phyloP scores from a whole-genome alignment of 345 rosid species.

The Boechera divaricarpa region DNA sequence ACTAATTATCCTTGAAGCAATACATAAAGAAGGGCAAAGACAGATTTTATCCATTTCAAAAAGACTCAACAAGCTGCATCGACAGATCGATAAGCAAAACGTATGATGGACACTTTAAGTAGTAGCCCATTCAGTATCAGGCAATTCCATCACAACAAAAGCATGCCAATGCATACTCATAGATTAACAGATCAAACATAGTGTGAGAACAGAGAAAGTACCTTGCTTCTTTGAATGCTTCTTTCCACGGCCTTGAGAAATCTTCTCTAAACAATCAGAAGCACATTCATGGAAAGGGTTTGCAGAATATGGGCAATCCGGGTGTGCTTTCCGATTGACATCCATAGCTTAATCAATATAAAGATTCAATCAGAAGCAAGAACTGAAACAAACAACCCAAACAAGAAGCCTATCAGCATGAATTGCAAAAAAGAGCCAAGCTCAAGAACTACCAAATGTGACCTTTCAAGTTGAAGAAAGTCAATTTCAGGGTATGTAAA shows the following conservation, averaged over 20 bases:
- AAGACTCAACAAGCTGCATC: not conserved
- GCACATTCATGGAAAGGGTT: constrained; percentile 49
- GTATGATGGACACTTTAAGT: not conserved
- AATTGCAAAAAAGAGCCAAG: constrained; percentile 16
- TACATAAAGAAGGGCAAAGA: not conserved
- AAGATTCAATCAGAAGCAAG: constrained; percentile 20
- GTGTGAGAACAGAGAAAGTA: constrained; percentile 9
- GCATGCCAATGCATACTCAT: not conserved
- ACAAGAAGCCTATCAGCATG: constrained; percentile 7
- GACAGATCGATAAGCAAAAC: not conserved
- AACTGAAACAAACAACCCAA: not conserved
- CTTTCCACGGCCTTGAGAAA: constrained; percentile 43
- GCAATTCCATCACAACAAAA: constrained; percentile 7
- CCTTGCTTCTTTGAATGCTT: constrained; percentile 47
- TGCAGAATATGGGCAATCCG: constrained; percentile 36
- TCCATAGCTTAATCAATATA: constrained; percentile 35
- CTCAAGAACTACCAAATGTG: constrained; percentile 26
- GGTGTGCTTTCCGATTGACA: constrained; percentile 37
- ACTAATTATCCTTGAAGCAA: not conserved
- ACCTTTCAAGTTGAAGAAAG: constrained; percentile 23
- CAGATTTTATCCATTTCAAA: not conserved
- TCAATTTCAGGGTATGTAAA: constrained; percentile 2
- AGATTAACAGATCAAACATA: constrained; percentile 12
- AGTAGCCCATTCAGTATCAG: not conserved
- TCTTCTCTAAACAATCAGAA: constrained; percentile 47